A percentile compares a stretch with the other conserved stretches of the same genome.
Evolutionary conservation across 495 filamentous ascomycete genomes (phyloP).

Genomic region (Cercophora samala): DNA sequence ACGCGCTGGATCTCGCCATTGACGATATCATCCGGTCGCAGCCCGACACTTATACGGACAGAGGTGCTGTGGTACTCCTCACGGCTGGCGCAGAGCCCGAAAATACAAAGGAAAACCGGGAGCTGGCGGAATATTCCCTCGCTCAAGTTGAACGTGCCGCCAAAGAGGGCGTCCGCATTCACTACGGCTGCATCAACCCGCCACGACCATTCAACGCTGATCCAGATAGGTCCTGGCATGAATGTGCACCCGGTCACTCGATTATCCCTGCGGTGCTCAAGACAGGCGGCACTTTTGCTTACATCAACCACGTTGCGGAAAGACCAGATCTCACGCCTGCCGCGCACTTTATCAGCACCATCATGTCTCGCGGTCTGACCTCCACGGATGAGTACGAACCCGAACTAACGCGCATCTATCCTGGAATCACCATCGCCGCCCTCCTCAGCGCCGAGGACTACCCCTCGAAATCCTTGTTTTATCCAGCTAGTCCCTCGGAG

Average conservation of each 20-base stretch:
- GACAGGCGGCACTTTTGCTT: slow-evolving; percentile 23
- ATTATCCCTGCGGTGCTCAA: slow-evolving; percentile 25
- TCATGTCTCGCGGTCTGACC: slow-evolving; percentile 21
- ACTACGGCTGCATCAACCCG: slow-evolving; percentile 26
- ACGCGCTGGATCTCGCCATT: slow-evolving; percentile 22
- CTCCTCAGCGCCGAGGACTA: slow-evolving; percentile 13
- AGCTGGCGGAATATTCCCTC: slow-evolving; percentile 4
- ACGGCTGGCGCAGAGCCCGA: slow-evolving; percentile 15
- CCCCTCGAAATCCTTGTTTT: slow-evolving; percentile 15
- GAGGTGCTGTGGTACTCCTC: slow-evolving; percentile 22
- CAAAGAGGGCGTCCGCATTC: slow-evolving; percentile 26
- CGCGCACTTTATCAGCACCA: slow-evolving; percentile 17
- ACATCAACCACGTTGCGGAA: slow-evolving; percentile 9
- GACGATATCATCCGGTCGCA: slow-evolving; percentile 20
- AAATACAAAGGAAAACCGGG: neutral
- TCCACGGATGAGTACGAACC: slow-evolving; percentile 14
- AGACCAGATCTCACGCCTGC: neutral
- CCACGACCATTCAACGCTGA: neutral
- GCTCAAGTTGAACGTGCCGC: slow-evolving; percentile 19
- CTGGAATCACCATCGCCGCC: slow-evolving; percentile 20
- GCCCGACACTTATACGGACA: slow-evolving; percentile 24
- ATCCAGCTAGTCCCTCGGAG: slow-evolving; percentile 18
- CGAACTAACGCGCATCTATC: slow-evolving; percentile 13
- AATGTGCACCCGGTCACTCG: slow-evolving; percentile 15
- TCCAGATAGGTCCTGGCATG: neutral